Conservation (phyloP, 1,139 yeast species). For the Casaregolazyma lundiana region DNA sequence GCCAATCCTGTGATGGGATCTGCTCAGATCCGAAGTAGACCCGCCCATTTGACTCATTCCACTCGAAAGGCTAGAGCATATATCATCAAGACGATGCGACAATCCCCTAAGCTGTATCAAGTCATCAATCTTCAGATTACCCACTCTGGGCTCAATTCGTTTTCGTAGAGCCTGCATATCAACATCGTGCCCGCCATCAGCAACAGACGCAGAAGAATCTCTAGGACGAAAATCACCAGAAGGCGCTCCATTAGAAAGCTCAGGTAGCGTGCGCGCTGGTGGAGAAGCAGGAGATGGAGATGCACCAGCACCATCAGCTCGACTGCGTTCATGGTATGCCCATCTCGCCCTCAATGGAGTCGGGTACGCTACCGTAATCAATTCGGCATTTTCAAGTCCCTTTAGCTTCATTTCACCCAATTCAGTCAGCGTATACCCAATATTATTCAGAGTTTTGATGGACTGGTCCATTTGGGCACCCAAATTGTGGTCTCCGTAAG, state of each 20-base stretch:
- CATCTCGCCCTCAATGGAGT: constrained; percentile 53
- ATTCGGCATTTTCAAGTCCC: constrained; percentile 92
- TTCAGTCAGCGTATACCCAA: constrained; percentile 65
- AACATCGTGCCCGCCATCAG: constrained; percentile 3
- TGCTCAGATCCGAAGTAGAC: constrained; percentile 13
- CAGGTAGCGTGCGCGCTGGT: not conserved
- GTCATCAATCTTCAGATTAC: constrained; percentile 32
- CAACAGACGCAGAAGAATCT: constrained; percentile 6
- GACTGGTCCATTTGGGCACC: constrained; percentile 68
- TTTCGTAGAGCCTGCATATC: constrained; percentile 8
- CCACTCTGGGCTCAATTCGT: constrained; percentile 17
- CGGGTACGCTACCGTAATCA: constrained; percentile 76
- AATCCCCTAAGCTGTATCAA: constrained; percentile 43
- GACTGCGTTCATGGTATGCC: constrained; percentile 40
- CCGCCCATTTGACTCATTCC: constrained; percentile 8
- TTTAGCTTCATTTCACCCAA: constrained; percentile 87
- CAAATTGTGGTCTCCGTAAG: constrained; percentile 55
- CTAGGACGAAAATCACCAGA: constrained; percentile 3
- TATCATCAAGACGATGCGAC: constrained; percentile 46
- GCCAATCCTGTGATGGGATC: constrained; percentile 30
- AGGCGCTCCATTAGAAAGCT: constrained; percentile 11
- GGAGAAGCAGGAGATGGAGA: too few relatives aligned
- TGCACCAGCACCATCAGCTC: constrained; percentile 9
- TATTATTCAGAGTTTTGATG: constrained; percentile 57
- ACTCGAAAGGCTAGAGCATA: constrained; percentile 37